These are phyloP conservation scores for Jackrogersella multiformis DNA, from an alignment of 495 filamentous ascomycete species.

Conservation along the genomic window DNA sequence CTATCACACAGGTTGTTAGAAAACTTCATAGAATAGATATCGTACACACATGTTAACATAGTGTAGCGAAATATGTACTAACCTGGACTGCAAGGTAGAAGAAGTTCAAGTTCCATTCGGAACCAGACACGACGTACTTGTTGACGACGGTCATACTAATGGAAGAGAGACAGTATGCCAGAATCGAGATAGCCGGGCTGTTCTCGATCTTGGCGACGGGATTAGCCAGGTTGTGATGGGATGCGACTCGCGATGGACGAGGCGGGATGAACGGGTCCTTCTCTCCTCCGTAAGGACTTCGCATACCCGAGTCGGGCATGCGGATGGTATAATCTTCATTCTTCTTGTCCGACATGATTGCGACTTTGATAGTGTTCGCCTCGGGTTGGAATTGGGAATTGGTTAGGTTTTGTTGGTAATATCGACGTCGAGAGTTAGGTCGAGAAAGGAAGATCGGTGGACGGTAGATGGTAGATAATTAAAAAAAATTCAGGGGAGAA, in stretches of 20 bases:
- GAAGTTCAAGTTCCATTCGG: slow-evolving; percentile 95
- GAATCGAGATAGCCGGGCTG: slow-evolving; percentile 79
- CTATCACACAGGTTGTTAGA: slow-evolving; percentile 57
- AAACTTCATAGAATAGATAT: too few species aligned
- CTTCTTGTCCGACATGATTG: slow-evolving; percentile 75
- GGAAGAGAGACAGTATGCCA: slow-evolving; percentile 91
- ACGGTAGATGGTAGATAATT: too few species aligned
- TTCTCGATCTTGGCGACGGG: slow-evolving; percentile 64
- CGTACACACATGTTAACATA: neutral
- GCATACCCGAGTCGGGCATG: slow-evolving; percentile 63
- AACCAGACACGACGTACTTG: slow-evolving; percentile 95
- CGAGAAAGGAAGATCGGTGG: slow-evolving; percentile 20
- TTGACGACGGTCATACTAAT: slow-evolving; percentile 99
- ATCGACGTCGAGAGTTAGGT: slow-evolving; percentile 41
- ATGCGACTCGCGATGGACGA: slow-evolving; percentile 36
- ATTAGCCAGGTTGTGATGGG: slow-evolving; percentile 30
- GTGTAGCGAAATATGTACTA: slow-evolving; percentile 55
- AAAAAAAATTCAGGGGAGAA: slow-evolving; percentile 39
- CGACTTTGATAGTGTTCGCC: slow-evolving; percentile 61
- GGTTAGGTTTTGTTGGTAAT: slow-evolving; percentile 24
- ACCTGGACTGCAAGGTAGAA: slow-evolving; percentile 92
- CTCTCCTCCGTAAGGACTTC: slow-evolving; percentile 60
- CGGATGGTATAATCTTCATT: slow-evolving; percentile 81
- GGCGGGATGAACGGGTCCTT: slow-evolving; percentile 60
- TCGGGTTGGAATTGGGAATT: slow-evolving; percentile 57